Evolutionary conservation across 1,284 basidiomycete species (phyloP), one percentile per base, ranked within the genome.

Genomic region (Leccinum subfulvum): DNA sequence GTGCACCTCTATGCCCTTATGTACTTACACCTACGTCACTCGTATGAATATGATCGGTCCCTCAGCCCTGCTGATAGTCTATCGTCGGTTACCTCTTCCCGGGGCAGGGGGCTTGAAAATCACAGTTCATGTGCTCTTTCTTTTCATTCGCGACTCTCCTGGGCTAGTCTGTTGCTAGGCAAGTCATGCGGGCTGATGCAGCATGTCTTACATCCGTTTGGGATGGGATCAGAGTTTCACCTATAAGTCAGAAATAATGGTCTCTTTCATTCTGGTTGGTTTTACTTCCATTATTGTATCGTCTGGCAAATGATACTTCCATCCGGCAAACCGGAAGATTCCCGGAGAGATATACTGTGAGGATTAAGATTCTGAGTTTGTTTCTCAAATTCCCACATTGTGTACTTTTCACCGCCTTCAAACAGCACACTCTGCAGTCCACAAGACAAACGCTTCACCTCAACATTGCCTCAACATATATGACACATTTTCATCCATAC

Each of bases 21-120:
- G 30, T 53, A 37, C 35, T 35, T 35, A 28, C 28, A 28, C 52
- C 41, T 26, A 37, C 56, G 64, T 66, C 23, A 55, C 59, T 55
- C 49, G 10, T 21, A 55, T 21, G 21, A 53, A 51, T 28, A 23
- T 18, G 59, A 57, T 33, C 47, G 47, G 47, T 39, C 41, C 49
- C 49, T 57, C 39, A 18, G 26, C 56, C 56, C 56, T 57, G 14
- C 37, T 28, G n/a, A 26, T 26, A 49, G 18, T 49, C n/a, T 44
- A 44, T 37, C 11, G 8, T 18, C 44, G 33, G 51, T 39, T n/a
- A 37, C 47, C 28, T 61, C n/a, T 58, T 41, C 30, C 44, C n/a
- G 59, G 21, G 41, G 47, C 14, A 55, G 8, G 61, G 60, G 33
- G 47, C 16, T 56, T 28, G 23, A 23, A 16, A 62, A 21, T 21